A percentile compares a stretch with the other conserved stretches of the same genome.
Evolutionary conservation across 83 land plant genomes (phyloP).

Genomic region (Picea abies): DNA sequence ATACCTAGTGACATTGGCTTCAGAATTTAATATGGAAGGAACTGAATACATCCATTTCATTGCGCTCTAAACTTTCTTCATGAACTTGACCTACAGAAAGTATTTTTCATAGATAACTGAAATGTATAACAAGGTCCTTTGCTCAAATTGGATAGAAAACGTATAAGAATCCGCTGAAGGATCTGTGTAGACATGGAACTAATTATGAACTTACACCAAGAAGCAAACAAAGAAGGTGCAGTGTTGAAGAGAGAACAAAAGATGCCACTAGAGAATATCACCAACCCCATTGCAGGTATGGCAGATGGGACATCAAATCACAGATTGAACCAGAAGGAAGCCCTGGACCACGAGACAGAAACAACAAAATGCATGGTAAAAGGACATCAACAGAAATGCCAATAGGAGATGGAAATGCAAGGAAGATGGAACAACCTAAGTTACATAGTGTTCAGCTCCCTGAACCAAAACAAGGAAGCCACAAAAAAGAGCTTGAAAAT

Average conservation of each 20-base stretch:
- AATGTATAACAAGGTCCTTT: background rate
- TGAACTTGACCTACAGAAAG: background rate
- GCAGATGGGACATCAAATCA: background rate
- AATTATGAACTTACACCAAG: constrained; percentile 8
- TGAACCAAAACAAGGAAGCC: background rate
- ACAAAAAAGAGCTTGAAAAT: background rate
- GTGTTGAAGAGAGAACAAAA: background rate
- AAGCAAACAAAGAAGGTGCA: background rate
- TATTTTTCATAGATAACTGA: background rate
- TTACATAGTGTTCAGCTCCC: background rate
- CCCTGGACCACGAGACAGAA: background rate
- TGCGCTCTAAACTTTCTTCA: background rate
- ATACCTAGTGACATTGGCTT: background rate
- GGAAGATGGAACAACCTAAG: background rate
- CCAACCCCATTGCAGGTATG: background rate
- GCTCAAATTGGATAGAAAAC: background rate
- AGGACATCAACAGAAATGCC: background rate
- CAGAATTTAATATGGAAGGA: background rate
- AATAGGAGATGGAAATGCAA: background rate
- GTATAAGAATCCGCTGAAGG: background rate
- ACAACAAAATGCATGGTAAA: background rate
- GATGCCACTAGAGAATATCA: background rate
- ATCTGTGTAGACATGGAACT: background rate
- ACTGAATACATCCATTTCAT: background rate
- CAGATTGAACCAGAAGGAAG: background rate